Percentiles rank a stretch among this genome's conserved stretches.
These are phyloP conservation scores for Fusarium keratoplasticum DNA, from an alignment of 2,329 filamentous ascomycete genomes.

Conservation along the genomic window DNA sequence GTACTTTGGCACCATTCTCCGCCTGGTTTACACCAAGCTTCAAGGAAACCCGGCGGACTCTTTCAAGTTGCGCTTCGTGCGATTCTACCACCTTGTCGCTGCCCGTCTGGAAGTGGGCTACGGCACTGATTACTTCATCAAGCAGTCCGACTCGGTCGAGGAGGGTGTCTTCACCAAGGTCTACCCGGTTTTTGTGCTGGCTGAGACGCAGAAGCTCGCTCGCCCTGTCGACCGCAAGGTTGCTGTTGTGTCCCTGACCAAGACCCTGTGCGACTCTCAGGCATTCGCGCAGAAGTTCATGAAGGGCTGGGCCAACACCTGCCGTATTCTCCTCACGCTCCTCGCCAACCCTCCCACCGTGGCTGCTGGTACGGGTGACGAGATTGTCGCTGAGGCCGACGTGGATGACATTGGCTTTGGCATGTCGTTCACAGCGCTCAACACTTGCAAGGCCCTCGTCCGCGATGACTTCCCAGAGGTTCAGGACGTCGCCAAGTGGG, in stretches of 20 bases:
- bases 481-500: slow-evolving; percentile 85
- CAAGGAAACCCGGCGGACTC: slow-evolving; percentile 78
- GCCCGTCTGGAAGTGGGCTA: slow-evolving; percentile 83
- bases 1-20: slow-evolving; percentile 84
- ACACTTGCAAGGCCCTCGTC: slow-evolving; percentile 82
- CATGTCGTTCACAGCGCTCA: slow-evolving; percentile 91
- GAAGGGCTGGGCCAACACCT: slow-evolving; percentile 93
- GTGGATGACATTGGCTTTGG: slow-evolving; percentile 96
- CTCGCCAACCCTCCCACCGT: slow-evolving; percentile 87
- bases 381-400: slow-evolving; percentile 86
- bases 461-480: slow-evolving; percentile 90
- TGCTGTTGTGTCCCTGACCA: slow-evolving; percentile 92
- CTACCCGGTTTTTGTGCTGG: slow-evolving; percentile 88
- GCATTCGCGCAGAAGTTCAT: slow-evolving; percentile 85
- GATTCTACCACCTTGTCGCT: slow-evolving; percentile 94
- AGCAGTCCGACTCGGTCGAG: slow-evolving; percentile 84
- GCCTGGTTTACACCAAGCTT: slow-evolving; percentile 83
- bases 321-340: slow-evolving; percentile 87
- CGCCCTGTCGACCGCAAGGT: slow-evolving; percentile 92
- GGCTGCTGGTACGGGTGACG: slow-evolving; percentile 73
- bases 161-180: slow-evolving; percentile 83
- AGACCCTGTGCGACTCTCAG: slow-evolving; percentile 87
- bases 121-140: slow-evolving; percentile 92
- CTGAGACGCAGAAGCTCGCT: slow-evolving; percentile 87
- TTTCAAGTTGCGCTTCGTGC: slow-evolving; percentile 87